Evolutionary conservation across 1,284 basidiomycete species (phyloP), one percentile per base, ranked within the genome.

Genomic region (Cryptococcus maquisensis): DNA sequence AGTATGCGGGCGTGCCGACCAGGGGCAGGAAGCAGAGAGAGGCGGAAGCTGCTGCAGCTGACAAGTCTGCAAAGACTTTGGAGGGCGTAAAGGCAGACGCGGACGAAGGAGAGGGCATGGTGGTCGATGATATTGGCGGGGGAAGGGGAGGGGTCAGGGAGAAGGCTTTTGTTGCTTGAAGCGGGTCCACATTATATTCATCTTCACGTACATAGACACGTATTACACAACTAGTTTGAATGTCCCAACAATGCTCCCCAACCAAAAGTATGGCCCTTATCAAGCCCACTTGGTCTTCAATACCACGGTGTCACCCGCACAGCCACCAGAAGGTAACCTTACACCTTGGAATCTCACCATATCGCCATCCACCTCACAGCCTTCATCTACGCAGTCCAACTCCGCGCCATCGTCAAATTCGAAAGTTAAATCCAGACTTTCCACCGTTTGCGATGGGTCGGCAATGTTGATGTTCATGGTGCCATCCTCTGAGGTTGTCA

Each of bases 1-100:
- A 87, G 73, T 91, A 92, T 70, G 85, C 87, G 4, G 92, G 91
- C 2, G 62, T 79, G 49, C 78, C 79, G 0, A 66, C 71, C n/a
- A 74, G 68, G 46, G 68, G 72, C 12, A 66, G 68, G 47, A 64
- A 68, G 51, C 63, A 60, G 40, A 60, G 65, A 49, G 70, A 72
- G 52, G 60, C 57, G 41, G 67, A 65, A 18, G 59, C 47, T 8
- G 61, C 32, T 35, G 18, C 32, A 44, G 42, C 20, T 12, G 43
- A 21, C 2, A 44, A 44, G 20, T 23, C 8, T 21, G 21, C 23
- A 15, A 39, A 37, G 24, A n/a, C n/a, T 41, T 13, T 36, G 16
- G 45, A 36, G n/a, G 45, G 23, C 3, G 28, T 4, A 2, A 26
- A n/a, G 18, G 20, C 45, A 4, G n/a, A 32, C 24, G 26, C 26